These are phyloP conservation scores for Ophiostoma triangulosporum DNA, from an alignment of 2,329 filamentous ascomycete species.

Conservation along the genomic window DNA sequence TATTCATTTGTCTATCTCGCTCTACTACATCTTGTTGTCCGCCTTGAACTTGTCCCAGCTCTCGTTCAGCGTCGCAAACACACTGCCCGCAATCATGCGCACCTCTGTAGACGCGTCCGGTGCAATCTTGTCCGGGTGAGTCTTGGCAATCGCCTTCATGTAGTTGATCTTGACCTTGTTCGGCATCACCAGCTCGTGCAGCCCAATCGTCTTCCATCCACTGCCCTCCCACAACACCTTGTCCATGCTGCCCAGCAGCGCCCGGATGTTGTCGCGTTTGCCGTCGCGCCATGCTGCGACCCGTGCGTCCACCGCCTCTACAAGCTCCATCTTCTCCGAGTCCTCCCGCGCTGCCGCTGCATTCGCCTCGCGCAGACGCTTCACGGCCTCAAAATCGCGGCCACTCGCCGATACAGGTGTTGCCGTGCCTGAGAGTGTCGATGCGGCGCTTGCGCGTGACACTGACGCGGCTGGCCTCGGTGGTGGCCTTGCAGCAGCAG, in stretches of 20 bases:
- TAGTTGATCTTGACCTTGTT: slow-evolving; percentile 95
- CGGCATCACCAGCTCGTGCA: slow-evolving; percentile 84
- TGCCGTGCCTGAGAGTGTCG: slow-evolving; percentile 20
- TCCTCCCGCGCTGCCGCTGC: slow-evolving; percentile 74
- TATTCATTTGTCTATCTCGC: too few species aligned
- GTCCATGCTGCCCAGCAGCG: slow-evolving; percentile 75
- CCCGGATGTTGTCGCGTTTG: slow-evolving; percentile 84
- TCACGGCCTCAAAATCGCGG: slow-evolving; percentile 62
- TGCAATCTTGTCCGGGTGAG: slow-evolving; percentile 85
- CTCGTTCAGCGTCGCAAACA: slow-evolving; percentile 58
- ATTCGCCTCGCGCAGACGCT: slow-evolving; percentile 70
- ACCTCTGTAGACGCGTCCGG: slow-evolving; percentile 53
- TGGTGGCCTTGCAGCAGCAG: slow-evolving; percentile 25
- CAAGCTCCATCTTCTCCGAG: slow-evolving; percentile 81
- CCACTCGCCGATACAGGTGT: slow-evolving; percentile 6
- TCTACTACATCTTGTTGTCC: slow-evolving; percentile 52
- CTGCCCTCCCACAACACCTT: slow-evolving; percentile 81
- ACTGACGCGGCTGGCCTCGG: slow-evolving; percentile 27
- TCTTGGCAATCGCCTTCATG: slow-evolving; percentile 98
- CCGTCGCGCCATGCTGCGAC: slow-evolving; percentile 75
- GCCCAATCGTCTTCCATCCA: slow-evolving; percentile 92
- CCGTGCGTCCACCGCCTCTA: slow-evolving; percentile 71
- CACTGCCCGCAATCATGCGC: slow-evolving; percentile 48
- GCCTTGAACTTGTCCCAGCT: slow-evolving; percentile 62
- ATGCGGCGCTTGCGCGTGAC: slow-evolving; percentile 22